Base-by-base conservation (phyloP, 306 rosid genomes). In the Parietaria judaica region DNA sequence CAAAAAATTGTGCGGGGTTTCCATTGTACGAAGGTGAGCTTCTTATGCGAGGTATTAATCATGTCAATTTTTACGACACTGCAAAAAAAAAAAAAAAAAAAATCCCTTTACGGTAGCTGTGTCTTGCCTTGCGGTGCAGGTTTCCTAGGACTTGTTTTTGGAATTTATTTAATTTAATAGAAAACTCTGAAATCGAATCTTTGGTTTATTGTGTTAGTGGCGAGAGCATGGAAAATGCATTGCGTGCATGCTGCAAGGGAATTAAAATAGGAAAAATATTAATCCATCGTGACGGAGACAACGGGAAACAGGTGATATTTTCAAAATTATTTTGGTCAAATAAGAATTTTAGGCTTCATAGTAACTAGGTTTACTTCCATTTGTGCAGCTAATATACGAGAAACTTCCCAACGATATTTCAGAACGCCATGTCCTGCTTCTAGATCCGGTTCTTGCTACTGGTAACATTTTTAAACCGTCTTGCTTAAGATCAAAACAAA, bases 161-260 rank as follows among this genome's bases (percentile, higher is more conserved):
- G 31, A 0, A 13, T 15, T 15, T 13, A 3, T 13, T 58, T 16
- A 36, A 0, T 12, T 48, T 11, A 13, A 6, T 14, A 37, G 43
- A 8, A 46, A 16, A 23, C 45, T 8, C 9, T 41, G 9, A 41
- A 41, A 41, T 23, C 31, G 45, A 8, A 41, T 38, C 8, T 23
- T 38, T 58, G 79, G 69, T 70, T 74, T 59, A 66, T 72, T 78
- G 43, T 66, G 49, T 39, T 41, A 92, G 99, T 82, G 99, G 99
- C 66, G 99, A 88, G 77, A 91, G 97, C 83, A 91, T 91, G 97
- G 97, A 91, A 82, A 91, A 87, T 67, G 97, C 97, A 14, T 70
- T 92, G 63, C 96, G 96, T 64, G 95, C 99, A 66, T 88, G 99
- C 70, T 92, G 99, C 83, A 92, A 92, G 73, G 96, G 99, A 64